Evolutionary conservation across 2,329 filamentous ascomycete species (phyloP), one percentile per base, ranked within the genome.

Genomic region (Rugonectria rugulosa): DNA sequence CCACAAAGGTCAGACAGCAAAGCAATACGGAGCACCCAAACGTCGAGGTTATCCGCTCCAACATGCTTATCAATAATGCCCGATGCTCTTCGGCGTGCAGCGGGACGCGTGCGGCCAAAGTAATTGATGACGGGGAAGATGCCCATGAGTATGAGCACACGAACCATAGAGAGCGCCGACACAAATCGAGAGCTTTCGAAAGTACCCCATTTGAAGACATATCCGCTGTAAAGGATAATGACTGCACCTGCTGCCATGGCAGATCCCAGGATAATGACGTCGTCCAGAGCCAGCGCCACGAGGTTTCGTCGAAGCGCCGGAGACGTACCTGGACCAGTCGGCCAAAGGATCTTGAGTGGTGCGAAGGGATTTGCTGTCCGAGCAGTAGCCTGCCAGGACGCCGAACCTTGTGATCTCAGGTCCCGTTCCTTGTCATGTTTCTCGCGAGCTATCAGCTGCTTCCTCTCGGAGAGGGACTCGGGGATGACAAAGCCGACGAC

Each of bases 171-270:
- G 45, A 92, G 80, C n/a, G 89, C 78, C 1, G 91, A 94, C 49
- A 97, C 84, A 72, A 92, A 97, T 14, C 87, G 80, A 38, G 90
- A 91, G 11, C 89, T 89, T 71, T 97, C 89, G 53, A 91, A 81
- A 32, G 88, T 92, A 42, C 85, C 84, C 95, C 95, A 98, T 49
- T 83, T 80, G 69, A 97, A 98, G 64, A 87, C 83, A 66, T 84
- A 89, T 62, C 91, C 88, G 20, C 87, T 87, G 74, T 98, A 99
- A 50, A 97, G 84, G 51, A 98, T 81, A 17, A 95, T 81, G 29
- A 97, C 87, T n/a, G 88, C 86, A 58, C 91, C 87, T 0, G 87
- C 84, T 42, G 93, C 91, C 81, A 97, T 90, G 7, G 88, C 87
- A 0, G 92, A 84, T 19, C 91, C 89, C 58, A 97, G 89, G 62